Evolutionary conservation across 768 basidiomycete species (phyloP).

Genomic region (Russula sp.): DNA sequence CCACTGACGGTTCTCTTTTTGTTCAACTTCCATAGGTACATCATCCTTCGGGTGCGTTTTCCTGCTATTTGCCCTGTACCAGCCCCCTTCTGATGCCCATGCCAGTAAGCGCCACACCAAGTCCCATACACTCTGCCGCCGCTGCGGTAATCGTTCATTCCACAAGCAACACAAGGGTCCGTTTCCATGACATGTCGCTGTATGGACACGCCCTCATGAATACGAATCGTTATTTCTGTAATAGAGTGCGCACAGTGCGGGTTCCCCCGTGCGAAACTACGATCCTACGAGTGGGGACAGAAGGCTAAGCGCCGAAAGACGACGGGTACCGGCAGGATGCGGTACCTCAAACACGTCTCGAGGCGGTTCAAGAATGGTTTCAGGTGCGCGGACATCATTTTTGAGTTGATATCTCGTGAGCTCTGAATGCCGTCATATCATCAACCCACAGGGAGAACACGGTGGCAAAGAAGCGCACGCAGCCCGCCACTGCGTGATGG

Average conservation of each 20-base stretch:
- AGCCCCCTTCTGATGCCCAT: slow-evolving; percentile 5
- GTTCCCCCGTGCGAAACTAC: slow-evolving; percentile 90
- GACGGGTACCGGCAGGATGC: slow-evolving; percentile 95
- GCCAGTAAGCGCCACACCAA: slow-evolving; percentile 93
- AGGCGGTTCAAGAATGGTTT: slow-evolving; percentile 99
- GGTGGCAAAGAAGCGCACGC: slow-evolving; percentile 75
- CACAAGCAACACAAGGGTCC: slow-evolving; percentile 98
- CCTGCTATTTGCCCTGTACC: background rate
- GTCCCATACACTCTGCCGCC: slow-evolving; percentile 94
- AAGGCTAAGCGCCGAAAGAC: slow-evolving; percentile 99
- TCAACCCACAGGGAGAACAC: slow-evolving; percentile 67
- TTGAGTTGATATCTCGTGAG: background rate
- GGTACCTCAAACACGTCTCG: slow-evolving; percentile 84
- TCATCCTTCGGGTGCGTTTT: slow-evolving; percentile 86
- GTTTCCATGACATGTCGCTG: slow-evolving; percentile 25
- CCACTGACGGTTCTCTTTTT: slow-evolving; percentile 19
- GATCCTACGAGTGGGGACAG: slow-evolving; percentile 95
- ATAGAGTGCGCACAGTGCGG: slow-evolving; percentile 93
- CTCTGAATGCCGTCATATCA: slow-evolving; percentile 6
- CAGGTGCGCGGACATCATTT: slow-evolving; percentile 44
- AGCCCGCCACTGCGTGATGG: slow-evolving; percentile 43
- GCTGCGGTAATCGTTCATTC: slow-evolving; percentile 92
- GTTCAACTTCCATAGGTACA: slow-evolving; percentile 56
- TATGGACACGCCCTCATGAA: background rate
- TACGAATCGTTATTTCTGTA: background rate